Evolutionary conservation across 2,329 filamentous ascomycete genomes (phyloP).

Genomic region (Mycogone perniciosa): DNA sequence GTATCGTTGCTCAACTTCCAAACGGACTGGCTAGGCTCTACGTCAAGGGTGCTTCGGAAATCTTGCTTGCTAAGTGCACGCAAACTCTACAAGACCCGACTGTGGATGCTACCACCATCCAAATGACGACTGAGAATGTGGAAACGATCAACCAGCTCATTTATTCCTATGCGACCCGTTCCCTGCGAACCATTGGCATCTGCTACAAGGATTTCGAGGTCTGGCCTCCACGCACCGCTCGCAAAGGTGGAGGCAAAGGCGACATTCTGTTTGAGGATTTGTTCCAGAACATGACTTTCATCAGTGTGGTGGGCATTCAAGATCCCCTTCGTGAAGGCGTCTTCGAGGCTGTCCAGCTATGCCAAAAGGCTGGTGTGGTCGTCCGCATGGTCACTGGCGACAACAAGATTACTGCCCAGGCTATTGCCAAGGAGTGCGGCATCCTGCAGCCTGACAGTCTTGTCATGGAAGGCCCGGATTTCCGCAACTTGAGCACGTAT

Average conservation of each 20-base stretch:
- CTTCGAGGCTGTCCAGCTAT: slow-evolving; percentile 51
- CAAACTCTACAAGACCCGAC: neutral
- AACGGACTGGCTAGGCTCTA: slow-evolving; percentile 39
- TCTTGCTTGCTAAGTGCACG: slow-evolving; percentile 39
- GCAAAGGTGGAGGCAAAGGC: slow-evolving; percentile 41
- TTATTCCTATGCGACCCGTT: slow-evolving; percentile 52
- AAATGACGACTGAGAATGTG: slow-evolving; percentile 29
- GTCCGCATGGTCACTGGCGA: slow-evolving; percentile 54
- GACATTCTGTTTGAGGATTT: slow-evolving; percentile 55
- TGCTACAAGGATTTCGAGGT: slow-evolving; percentile 64
- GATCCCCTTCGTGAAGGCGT: slow-evolving; percentile 57
- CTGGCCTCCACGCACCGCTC: slow-evolving; percentile 61
- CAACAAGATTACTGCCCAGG: slow-evolving; percentile 52
- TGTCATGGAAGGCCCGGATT: slow-evolving; percentile 60
- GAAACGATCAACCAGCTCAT: slow-evolving; percentile 47
- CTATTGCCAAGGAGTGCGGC: slow-evolving; percentile 58
- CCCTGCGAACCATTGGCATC: slow-evolving; percentile 69
- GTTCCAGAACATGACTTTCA: slow-evolving; percentile 59
- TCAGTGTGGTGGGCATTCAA: slow-evolving; percentile 61
- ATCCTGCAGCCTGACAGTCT: slow-evolving; percentile 49
- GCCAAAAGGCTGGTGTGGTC: slow-evolving; percentile 55
- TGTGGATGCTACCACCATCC: neutral
- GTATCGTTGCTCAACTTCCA: slow-evolving; percentile 41
- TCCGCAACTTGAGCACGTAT: slow-evolving; percentile 48
- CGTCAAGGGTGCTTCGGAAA: slow-evolving; percentile 52